Percentiles rank a stretch among this genome's conserved stretches.
Conservation (phyloP, 1,284 basidiomycete genomes). For the Naganishia albida region DNA sequence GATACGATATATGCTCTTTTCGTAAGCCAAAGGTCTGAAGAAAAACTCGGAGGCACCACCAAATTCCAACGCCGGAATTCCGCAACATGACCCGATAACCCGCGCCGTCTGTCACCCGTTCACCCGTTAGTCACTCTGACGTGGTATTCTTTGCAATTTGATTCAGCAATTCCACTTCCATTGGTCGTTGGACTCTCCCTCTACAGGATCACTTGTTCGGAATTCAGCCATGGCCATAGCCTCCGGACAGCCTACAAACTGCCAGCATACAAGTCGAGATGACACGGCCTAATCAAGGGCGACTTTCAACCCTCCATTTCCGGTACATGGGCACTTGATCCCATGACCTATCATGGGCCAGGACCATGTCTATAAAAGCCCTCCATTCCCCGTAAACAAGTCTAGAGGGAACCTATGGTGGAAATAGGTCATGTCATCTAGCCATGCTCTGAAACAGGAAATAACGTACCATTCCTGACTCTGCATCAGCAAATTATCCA, state of each 20-base stretch:
- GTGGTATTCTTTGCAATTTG: not conserved
- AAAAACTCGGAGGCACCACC: slow-evolving; percentile 1
- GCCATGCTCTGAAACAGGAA: no score
- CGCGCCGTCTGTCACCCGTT: not conserved
- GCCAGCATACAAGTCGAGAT: no score
- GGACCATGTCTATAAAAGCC: not conserved
- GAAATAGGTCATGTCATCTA: not conserved
- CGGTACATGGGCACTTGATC: no score
- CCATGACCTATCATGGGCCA: no score
- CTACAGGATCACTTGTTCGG: no score
- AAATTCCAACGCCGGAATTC: slow-evolving; percentile 3
- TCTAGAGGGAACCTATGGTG: slow-evolving; percentile 21
- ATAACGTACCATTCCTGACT: slow-evolving; percentile 19
- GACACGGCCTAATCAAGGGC: no score
- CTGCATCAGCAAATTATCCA: slow-evolving; percentile 20
- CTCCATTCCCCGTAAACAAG: slow-evolving; percentile 14
- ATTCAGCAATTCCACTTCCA: no score
- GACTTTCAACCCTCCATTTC: no score
- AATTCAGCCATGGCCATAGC: no score
- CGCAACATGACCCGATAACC: not conserved
- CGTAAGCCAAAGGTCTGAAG: slow-evolving; percentile 1
- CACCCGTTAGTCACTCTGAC: not conserved
- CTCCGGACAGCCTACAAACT: no score
- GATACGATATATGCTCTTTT: not conserved
- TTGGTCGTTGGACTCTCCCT: no score